Evolutionary conservation across 768 basidiomycete species (phyloP).

Genomic region (Boletus reticulatus): DNA sequence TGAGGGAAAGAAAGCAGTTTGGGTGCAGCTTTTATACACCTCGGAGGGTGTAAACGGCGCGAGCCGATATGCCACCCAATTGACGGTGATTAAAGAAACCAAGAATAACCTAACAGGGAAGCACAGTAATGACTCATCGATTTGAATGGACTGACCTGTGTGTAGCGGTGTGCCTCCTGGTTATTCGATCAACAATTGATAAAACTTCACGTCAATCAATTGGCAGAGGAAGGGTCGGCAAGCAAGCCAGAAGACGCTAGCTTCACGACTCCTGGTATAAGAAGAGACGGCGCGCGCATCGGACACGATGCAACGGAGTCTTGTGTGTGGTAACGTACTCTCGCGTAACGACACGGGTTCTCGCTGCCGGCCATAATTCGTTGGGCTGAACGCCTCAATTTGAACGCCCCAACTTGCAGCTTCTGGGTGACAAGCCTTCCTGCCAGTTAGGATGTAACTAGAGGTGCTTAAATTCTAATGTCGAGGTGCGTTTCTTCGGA

Average conservation of each 20-base stretch:
- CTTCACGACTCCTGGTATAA: not conserved
- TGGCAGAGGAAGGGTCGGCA: not conserved
- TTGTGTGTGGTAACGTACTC: conserved; percentile 13
- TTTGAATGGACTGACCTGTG: conserved; percentile 17
- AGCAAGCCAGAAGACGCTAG: conserved; percentile 5
- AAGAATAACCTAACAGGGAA: not conserved
- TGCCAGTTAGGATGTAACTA: not conserved
- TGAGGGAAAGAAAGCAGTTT: not conserved
- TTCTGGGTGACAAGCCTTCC: no score
- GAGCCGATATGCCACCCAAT: not conserved
- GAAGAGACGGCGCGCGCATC: not conserved
- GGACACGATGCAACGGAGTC: not conserved
- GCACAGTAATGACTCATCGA: not conserved
- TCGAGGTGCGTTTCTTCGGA: not conserved
- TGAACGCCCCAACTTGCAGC: no score
- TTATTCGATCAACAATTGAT: not conserved
- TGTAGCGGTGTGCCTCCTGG: not conserved
- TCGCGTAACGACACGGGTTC: conserved; percentile 3
- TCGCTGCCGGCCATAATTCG: not conserved
- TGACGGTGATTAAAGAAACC: not conserved
- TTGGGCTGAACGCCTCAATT: no score
- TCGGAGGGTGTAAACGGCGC: not conserved
- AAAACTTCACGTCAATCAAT: conserved; percentile 6
- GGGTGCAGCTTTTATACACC: conserved; percentile 15
- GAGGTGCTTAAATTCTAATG: not conserved